Evolutionary conservation across 306 rosid species (phyloP).

Genomic region (Carpinus fangiana): DNA sequence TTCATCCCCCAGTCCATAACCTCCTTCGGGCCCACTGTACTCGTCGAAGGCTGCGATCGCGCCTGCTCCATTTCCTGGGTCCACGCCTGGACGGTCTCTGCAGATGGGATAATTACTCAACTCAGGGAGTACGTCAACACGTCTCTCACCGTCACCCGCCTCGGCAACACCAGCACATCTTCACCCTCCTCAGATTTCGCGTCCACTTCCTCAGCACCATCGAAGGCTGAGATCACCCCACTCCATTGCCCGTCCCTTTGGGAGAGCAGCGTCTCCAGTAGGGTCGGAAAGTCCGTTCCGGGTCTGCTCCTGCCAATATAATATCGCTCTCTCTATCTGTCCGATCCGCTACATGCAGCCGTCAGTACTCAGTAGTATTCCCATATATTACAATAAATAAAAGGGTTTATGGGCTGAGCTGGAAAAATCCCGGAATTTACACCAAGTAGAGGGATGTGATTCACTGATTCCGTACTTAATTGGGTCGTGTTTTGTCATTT

Average conservation of each 20-base stretch:
- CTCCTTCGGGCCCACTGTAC: conserved; percentile 66
- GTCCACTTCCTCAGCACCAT: conserved; percentile 12
- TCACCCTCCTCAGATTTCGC: conserved; percentile 8
- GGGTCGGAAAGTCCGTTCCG: conserved; percentile 85
- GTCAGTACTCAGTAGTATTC: not conserved
- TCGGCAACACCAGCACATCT: conserved; percentile 34
- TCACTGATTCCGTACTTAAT: not conserved
- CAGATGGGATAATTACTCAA: conserved; percentile 91
- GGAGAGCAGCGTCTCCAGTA: conserved; percentile 78
- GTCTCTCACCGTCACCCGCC: conserved; percentile 78
- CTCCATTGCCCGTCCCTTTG: conserved; percentile 69
- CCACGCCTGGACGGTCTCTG: conserved; percentile 80
- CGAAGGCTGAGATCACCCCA: conserved; percentile 50
- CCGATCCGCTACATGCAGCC: conserved; percentile 33
- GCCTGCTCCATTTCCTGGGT: conserved; percentile 69
- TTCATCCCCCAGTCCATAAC: conserved; percentile 60
- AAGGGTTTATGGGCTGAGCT: conserved; percentile 33
- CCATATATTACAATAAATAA: conserved; percentile 12
- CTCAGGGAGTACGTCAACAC: conserved; percentile 91
- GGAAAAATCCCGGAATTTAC: not conserved
- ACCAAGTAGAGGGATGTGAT: conserved; percentile 35
- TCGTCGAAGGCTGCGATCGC: conserved; percentile 77
- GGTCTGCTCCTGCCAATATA: conserved; percentile 87
- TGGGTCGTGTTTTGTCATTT: not conserved
- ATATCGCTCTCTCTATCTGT: not conserved